These are phyloP conservation scores for Didymella glomerata DNA, from an alignment of 2,329 filamentous ascomycete genomes.

Conservation along the genomic window DNA sequence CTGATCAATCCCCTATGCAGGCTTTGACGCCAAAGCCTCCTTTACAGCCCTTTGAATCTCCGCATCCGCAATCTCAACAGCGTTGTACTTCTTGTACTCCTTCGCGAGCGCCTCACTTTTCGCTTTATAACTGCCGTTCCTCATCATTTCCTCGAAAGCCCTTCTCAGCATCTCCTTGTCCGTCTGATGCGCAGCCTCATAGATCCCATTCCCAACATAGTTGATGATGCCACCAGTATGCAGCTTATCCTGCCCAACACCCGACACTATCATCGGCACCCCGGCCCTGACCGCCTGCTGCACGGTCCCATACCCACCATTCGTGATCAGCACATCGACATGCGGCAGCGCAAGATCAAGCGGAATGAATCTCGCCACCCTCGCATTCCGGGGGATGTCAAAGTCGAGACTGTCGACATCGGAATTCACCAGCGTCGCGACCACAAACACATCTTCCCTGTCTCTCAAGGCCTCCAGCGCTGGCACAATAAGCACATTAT, in stretches of 20 bases:
- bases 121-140: constrained; percentile 13
- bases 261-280: not conserved
- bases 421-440: not conserved
- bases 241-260: not conserved
- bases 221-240: not conserved
- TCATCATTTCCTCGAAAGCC: constrained; percentile 17
- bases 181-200: not conserved
- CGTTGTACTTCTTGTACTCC: constrained; percentile 20
- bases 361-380: not conserved
- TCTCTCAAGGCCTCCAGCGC: not conserved
- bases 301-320: not conserved
- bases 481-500: not conserved
- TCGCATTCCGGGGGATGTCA: not conserved
- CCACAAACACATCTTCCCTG: not conserved
- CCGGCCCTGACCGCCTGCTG: not conserved
- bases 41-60: constrained; percentile 14
- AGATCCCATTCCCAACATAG: not conserved
- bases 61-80: constrained; percentile 14
- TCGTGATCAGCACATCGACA: not conserved
- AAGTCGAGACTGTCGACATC: not conserved
- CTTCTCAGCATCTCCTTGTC: constrained; percentile 15
- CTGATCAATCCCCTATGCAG: not conserved
- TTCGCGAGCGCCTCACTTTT: constrained; percentile 1
- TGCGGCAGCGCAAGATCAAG: not conserved
- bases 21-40: not conserved